A percentile compares a stretch with the other conserved stretches of the same genome.
Evolutionary conservation across 192 early-diverging fungal genomes (phyloP).

Genomic region (Phycomyces nitens): DNA sequence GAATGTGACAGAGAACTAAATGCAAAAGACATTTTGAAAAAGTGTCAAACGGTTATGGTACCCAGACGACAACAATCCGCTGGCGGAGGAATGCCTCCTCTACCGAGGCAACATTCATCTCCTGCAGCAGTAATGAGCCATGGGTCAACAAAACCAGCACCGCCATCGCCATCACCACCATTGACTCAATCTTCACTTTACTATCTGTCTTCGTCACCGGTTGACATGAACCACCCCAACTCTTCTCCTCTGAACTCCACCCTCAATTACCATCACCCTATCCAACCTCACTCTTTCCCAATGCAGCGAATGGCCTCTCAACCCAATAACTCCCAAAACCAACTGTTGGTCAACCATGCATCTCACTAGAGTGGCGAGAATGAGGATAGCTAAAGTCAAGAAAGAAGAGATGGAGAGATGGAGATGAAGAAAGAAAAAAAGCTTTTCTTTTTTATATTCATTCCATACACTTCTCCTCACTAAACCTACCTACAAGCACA

Average conservation of each 20-base stretch:
- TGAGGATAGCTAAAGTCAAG: too few species aligned
- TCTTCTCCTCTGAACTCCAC: neutral
- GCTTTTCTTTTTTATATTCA: too few species aligned
- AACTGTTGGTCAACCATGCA: neutral
- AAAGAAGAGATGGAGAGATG: too few species aligned
- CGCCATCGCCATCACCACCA: neutral
- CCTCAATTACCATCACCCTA: neutral
- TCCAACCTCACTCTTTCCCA: neutral
- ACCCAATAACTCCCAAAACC: neutral
- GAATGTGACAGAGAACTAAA: conserved; percentile 47
- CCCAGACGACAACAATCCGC: conserved; percentile 42
- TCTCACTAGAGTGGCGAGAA: too few species aligned
- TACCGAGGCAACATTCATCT: conserved; percentile 22
- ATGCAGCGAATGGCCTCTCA: neutral
- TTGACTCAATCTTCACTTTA: neutral
- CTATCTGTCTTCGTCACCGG: neutral
- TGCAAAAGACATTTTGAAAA: conserved; percentile 50
- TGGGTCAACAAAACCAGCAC: neutral
- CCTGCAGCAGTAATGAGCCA: conserved; percentile 10
- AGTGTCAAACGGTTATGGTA: conserved; percentile 50
- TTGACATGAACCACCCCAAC: neutral
- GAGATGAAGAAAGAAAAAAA: too few species aligned
- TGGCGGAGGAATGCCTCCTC: conserved; percentile 9
- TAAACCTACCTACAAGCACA: too few species aligned
- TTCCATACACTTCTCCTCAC: too few species aligned